These are phyloP conservation scores for Conoideocrella luteorostrata DNA, from an alignment of 2,329 filamentous ascomycete species.

Conservation along the genomic window DNA sequence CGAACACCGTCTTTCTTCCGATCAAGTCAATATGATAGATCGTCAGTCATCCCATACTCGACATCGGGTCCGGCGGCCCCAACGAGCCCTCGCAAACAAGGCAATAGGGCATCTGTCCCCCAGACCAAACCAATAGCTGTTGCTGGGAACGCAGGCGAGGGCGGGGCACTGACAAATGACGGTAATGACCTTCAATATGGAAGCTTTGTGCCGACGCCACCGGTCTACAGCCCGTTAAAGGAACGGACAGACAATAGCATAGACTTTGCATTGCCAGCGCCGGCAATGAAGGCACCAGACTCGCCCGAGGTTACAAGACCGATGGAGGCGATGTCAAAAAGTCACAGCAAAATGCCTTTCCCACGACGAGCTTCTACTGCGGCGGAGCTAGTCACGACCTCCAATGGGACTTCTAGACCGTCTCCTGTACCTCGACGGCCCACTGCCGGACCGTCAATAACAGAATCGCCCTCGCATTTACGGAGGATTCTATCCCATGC, in stretches of 20 bases:
- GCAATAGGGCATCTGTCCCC: neutral
- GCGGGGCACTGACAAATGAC: conserved; percentile 17
- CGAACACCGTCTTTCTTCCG: conserved; percentile 25
- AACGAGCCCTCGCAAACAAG: neutral
- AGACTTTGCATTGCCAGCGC: conserved; percentile 47
- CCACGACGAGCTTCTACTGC: conserved; percentile 31
- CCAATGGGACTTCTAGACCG: neutral
- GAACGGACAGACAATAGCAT: conserved; percentile 14
- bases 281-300: conserved; percentile 38
- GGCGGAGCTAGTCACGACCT: conserved; percentile 17
- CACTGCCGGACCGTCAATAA: conserved; percentile 3
- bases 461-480: conserved; percentile 23
- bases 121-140: conserved; percentile 4
- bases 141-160: conserved; percentile 2
- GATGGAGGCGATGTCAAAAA: conserved; percentile 13
- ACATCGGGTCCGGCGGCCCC: neutral
- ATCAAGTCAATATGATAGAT: conserved; percentile 12
- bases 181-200: conserved; percentile 42
- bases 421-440: conserved; percentile 11
- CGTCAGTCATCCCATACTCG: conserved; percentile 3
- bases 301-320: conserved; percentile 19
- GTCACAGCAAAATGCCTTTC: conserved; percentile 19
- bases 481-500: conserved; percentile 30
- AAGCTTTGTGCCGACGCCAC: conserved; percentile 43
- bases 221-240: conserved; percentile 19